A percentile compares a stretch with the other conserved stretches of the same genome.
phyloP scores from a whole-genome alignment of 2,329 filamentous ascomycete species.

The Dendryphion nanum region DNA sequence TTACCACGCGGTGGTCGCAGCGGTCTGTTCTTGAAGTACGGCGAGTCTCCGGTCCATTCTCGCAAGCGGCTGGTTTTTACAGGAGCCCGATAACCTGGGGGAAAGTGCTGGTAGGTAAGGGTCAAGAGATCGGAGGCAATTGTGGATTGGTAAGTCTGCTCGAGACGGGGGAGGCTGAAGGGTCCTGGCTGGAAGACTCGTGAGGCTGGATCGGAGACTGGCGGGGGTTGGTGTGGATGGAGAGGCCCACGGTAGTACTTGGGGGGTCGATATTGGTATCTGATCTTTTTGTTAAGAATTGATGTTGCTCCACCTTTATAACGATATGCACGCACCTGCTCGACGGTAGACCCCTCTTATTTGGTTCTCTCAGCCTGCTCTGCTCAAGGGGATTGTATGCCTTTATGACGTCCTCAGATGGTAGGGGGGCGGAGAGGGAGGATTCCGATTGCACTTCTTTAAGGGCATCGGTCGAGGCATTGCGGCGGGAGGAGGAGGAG shows the following conservation, averaged over 20 bases:
- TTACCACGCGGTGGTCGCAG: conserved; percentile 78
- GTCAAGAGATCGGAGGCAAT: conserved; percentile 85
- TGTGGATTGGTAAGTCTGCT: conserved; percentile 86
- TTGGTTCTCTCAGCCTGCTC: conserved; percentile 42
- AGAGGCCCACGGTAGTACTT: conserved; percentile 93
- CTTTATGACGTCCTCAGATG: conserved; percentile 43
- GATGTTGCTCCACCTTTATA: neutral
- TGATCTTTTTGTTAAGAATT: conserved; percentile 36
- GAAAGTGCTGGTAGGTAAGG: conserved; percentile 80
- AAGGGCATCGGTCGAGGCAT: conserved; percentile 47
- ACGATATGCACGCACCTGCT: conserved; percentile 49
- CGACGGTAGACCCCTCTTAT: conserved; percentile 47
- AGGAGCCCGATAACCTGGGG: conserved; percentile 68
- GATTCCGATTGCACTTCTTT: conserved; percentile 49
- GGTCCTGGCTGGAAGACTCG: conserved; percentile 87
- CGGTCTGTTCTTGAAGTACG: conserved; percentile 90
- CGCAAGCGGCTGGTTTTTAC: conserved; percentile 67
- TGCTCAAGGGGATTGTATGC: conserved; percentile 50
- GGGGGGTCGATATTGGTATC: conserved; percentile 92
- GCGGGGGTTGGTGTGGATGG: conserved; percentile 88
- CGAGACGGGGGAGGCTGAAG: conserved; percentile 81
- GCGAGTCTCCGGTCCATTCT: conserved; percentile 84
- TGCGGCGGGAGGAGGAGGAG: conserved; percentile 39
- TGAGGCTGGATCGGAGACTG: conserved; percentile 80
- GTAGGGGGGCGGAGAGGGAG: conserved; percentile 42